Base-by-base conservation (phyloP, 2,329 filamentous ascomycete genomes). In the Trichoderma simmonsii region DNA sequence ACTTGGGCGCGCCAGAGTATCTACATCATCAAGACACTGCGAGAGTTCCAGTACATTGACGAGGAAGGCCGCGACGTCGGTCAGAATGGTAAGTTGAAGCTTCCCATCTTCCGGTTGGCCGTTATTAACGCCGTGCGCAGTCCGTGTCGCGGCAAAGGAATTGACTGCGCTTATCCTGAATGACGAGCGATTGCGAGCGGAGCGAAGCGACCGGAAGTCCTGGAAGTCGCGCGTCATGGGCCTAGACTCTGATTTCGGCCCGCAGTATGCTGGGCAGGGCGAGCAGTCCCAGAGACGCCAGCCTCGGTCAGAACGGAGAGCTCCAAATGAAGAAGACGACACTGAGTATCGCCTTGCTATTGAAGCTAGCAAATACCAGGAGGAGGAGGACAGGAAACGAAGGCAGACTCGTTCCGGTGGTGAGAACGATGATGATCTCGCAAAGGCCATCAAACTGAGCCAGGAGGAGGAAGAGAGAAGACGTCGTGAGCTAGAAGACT, bases 1-100 rank as follows among this genome's bases (percentile, higher is more conserved):
- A 98, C 95, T 5, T 99, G 96, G 96, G 95, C 95, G 75, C 92
- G 95, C 79, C 97, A 98, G 85, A 98, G 97, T 81, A 91, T 98
- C 76, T 99, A 97, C 83, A 96, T 99, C 82, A 97, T 99, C 86
- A 98, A 98, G 86, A 99, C 96, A 34, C 83, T 99, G 81, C 92
- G 96, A 80, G 96, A 99, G 82, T 99, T 99, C 78, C 93, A 96
- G 80, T 97, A 98, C 81, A 89, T 97, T 67, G 96, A 99, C 76
- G 96, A 99, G 79, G 96, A 99, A 75, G 94, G 95, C 62, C 90
- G 92, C 75, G 96, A 99, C 80, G 96, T 99, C 64, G 96, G 96
- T 70, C 94, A 97, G 79, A 98, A 98, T 83, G 95, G 96, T 98
- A 85, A 76, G 90, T 39, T 83, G 30, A 18, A 39, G 32, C 28